Percentiles rank a stretch among this genome's conserved stretches.
phyloP scores from a whole-genome alignment of 768 basidiomycete genomes.

The Calocera cornea region DNA sequence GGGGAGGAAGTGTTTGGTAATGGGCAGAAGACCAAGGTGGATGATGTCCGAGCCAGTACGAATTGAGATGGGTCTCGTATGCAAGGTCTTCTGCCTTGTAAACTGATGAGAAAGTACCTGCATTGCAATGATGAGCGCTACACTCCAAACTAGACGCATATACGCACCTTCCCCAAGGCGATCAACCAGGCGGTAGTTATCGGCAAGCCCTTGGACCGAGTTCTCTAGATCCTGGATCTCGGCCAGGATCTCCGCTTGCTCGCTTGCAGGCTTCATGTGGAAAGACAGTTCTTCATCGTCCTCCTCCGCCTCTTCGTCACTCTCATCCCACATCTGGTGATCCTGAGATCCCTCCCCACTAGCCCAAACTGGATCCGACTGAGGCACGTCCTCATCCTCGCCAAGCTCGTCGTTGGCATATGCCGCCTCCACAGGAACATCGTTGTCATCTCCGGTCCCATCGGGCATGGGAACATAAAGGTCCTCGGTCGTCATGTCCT shows the following conservation, averaged over 20 bases:
- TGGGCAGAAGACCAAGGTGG: constrained; percentile 48
- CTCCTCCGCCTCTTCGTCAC: constrained; percentile 19
- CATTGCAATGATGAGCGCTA: background rate
- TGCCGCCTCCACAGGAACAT: background rate
- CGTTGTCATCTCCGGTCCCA: background rate
- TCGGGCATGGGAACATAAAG: background rate
- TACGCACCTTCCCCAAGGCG: constrained; percentile 63
- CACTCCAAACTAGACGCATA: background rate
- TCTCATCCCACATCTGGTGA: constrained; percentile 1
- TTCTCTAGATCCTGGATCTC: constrained; percentile 64
- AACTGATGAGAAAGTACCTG: constrained; percentile 96
- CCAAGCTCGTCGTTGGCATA: background rate
- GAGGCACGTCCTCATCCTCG: constrained; percentile 6
- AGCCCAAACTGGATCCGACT: constrained; percentile 2
- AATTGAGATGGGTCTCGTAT: constrained; percentile 59
- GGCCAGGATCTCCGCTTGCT: constrained; percentile 54
- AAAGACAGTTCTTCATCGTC: constrained; percentile 52
- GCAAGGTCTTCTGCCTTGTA: constrained; percentile 85
- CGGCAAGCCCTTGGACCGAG: constrained; percentile 49
- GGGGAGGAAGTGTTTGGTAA: constrained; percentile 40
- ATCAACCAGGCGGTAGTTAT: constrained; percentile 70
- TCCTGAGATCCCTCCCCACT: background rate
- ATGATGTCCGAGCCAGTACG: constrained; percentile 56
- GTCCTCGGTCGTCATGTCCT: constrained; percentile 2
- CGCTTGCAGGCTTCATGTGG: constrained; percentile 43